These are phyloP conservation scores for Westerdykella aurantiaca DNA, from an alignment of 2,329 filamentous ascomycete species.

Conservation along the genomic window DNA sequence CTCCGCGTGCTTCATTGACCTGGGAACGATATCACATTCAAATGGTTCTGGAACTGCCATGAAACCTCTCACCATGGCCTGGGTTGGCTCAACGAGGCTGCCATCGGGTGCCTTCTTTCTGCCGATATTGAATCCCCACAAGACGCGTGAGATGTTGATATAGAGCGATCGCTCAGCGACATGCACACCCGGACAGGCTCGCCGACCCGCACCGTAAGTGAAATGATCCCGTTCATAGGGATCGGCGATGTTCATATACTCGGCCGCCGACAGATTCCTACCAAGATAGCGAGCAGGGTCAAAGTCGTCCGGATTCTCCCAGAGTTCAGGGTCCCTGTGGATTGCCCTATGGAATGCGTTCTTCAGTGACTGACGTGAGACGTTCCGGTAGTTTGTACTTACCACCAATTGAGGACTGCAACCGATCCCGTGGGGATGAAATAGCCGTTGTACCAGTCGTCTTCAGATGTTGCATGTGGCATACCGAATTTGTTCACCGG, in stretches of 20 bases:
- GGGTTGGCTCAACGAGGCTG: slow-evolving; percentile 18
- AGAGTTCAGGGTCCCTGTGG: slow-evolving; percentile 25
- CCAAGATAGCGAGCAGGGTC: slow-evolving; percentile 25
- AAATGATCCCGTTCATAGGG: slow-evolving; percentile 34
- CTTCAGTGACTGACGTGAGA: slow-evolving; percentile 25
- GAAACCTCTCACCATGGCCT: slow-evolving; percentile 26
- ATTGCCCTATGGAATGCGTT: slow-evolving; percentile 25
- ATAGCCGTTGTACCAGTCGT: slow-evolving; percentile 36
- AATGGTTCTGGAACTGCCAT: slow-evolving; percentile 29
- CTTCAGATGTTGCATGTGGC: slow-evolving; percentile 29
- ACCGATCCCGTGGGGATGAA: slow-evolving; percentile 36
- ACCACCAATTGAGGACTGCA: slow-evolving; percentile 32
- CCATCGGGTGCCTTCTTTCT: slow-evolving; percentile 24
- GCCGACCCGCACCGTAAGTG: slow-evolving; percentile 31
- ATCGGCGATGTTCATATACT: slow-evolving; percentile 27
- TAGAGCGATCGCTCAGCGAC: slow-evolving; percentile 35
- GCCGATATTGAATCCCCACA: slow-evolving; percentile 32
- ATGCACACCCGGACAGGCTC: slow-evolving; percentile 34
- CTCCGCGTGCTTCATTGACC: slow-evolving; percentile 17
- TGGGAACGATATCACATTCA: slow-evolving; percentile 25
- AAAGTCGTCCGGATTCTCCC: slow-evolving; percentile 25
- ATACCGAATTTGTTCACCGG: slow-evolving; percentile 31
- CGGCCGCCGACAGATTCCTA: slow-evolving; percentile 20
- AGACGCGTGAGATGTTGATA: slow-evolving; percentile 30
- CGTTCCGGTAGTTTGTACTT: slow-evolving; percentile 8